Percentiles rank a stretch among this genome's conserved stretches.
These are phyloP conservation scores for Trichoderma orchidacearum DNA, from an alignment of 495 filamentous ascomycete species.

Conservation along the genomic window DNA sequence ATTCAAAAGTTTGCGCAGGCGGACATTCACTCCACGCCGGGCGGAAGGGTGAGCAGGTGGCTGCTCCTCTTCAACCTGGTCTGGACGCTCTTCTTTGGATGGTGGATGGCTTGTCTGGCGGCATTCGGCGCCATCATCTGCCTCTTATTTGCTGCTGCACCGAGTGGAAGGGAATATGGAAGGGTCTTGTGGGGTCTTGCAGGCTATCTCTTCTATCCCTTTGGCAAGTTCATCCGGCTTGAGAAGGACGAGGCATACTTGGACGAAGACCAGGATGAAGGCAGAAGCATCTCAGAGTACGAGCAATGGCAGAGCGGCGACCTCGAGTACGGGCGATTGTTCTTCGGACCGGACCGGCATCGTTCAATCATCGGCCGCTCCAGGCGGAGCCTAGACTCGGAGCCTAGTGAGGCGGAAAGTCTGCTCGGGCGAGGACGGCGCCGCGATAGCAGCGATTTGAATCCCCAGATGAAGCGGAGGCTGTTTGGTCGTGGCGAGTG, in stretches of 20 bases:
- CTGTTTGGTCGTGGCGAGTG: slow-evolving; percentile 93
- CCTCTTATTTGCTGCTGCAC: slow-evolving; percentile 63
- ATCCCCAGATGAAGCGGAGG: slow-evolving; percentile 63
- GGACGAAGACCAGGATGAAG: slow-evolving; percentile 96
- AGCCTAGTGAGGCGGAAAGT: slow-evolving; percentile 72
- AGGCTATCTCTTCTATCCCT: slow-evolving; percentile 85
- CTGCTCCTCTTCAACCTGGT: slow-evolving; percentile 75
- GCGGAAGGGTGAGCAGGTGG: slow-evolving; percentile 70
- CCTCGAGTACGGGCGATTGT: slow-evolving; percentile 84
- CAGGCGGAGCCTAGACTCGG: slow-evolving; percentile 76
- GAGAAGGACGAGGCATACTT: slow-evolving; percentile 88
- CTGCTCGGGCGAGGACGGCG: slow-evolving; percentile 55
- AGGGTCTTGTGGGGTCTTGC: slow-evolving; percentile 72
- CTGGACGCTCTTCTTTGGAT: slow-evolving; percentile 89
- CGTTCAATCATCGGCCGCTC: slow-evolving; percentile 81
- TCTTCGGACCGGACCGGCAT: slow-evolving; percentile 75
- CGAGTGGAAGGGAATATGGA: slow-evolving; percentile 77
- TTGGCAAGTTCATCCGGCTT: slow-evolving; percentile 87
- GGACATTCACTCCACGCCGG: slow-evolving; percentile 93
- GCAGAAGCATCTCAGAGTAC: slow-evolving; percentile 97
- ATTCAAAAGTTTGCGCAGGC: slow-evolving; percentile 93
- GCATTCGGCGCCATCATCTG: slow-evolving; percentile 60
- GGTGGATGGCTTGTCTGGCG: slow-evolving; percentile 84
- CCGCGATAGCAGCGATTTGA: slow-evolving; percentile 18
- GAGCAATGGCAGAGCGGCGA: slow-evolving; percentile 98